Evolutionary conservation across 352 stramenopile genomes (phyloP), one percentile per base, ranked within the genome.

Genomic region (Phytophthora pinifolia): DNA sequence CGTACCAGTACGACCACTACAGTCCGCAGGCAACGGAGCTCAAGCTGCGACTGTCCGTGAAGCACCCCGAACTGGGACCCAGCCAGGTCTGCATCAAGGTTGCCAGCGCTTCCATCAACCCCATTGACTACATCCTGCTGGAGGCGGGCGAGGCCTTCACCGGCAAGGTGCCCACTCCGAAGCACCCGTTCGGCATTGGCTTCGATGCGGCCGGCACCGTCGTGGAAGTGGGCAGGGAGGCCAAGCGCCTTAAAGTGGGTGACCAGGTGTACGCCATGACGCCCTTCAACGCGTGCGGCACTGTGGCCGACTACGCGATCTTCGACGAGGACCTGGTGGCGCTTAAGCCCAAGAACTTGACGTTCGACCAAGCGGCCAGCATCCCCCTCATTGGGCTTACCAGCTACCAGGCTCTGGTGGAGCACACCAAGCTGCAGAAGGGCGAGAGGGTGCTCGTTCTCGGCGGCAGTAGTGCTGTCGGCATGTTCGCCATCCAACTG

Each of bases 361-460:
- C 54, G 27, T 83, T 83, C 31, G 60, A 76, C 10, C 31, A 81
- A 25, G 72, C 76, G 10, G 62, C 70, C 1, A 58, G 43, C 25
- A 54, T 80, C 15, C 70, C 76, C 0, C 36, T 75, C 6, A 64
- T 62, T 1, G 61, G 48, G 1, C 59, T 70, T 3, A 83, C 75
- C 0, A 76, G 63, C 37, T 74, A 74, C 50, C 72, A 81, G 34
- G 64, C 58, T 7, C 52, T 83, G 0, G 18, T 22, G 46, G 44
- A 76, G 7, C 57, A 76, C 34, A 48, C 54, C n/a, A 68, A 77
- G 44, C 44, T 83, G 1, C 44, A 79, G 52, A 52, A 61, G n/a
- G 72, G 57, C n/a, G 43, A 81, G 27, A 65, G 46, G 15, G 64
- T 83, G 54, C 57, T 83, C 4, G 70, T 86, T 43, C 55, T 81